Evolutionary conservation across 805 yeast genomes (phyloP).

Genomic region (Candida easanensis): DNA sequence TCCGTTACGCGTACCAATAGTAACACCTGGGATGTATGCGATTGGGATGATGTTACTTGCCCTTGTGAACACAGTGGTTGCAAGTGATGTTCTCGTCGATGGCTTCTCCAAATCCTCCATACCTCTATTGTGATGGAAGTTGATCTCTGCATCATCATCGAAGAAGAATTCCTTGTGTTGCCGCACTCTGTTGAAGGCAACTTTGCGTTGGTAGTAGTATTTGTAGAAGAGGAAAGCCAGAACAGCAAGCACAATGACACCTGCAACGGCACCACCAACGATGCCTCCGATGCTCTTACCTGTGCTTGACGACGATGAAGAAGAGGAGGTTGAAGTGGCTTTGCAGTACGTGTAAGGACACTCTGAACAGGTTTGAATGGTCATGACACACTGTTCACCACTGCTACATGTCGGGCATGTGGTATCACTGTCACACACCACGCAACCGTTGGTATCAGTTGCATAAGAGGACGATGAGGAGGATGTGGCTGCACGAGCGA

Average conservation of each 20-base stretch:
- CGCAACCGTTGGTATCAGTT: slow-evolving; percentile 36
- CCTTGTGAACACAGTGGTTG: slow-evolving; percentile 68
- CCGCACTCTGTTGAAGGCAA: slow-evolving; percentile 30
- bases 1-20: slow-evolving; percentile 41
- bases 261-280: slow-evolving; percentile 73
- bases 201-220: slow-evolving; percentile 38
- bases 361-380: slow-evolving; percentile 52
- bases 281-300: slow-evolving; percentile 49
- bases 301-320: slow-evolving; percentile 10
- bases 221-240: slow-evolving; percentile 41
- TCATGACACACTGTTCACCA: slow-evolving; percentile 52
- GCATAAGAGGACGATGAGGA: slow-evolving; percentile 3
- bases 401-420: slow-evolving; percentile 53
- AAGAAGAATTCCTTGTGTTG: slow-evolving; percentile 26
- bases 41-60: slow-evolving; percentile 89
- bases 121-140: slow-evolving; percentile 26
- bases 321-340: slow-evolving; percentile 15
- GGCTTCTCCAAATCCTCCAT: slow-evolving; percentile 30
- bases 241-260: slow-evolving; percentile 44
- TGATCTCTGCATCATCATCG: slow-evolving; percentile 29
- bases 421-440: slow-evolving; percentile 37
- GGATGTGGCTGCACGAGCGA: slow-evolving; percentile 7
- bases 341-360: slow-evolving; percentile 59
- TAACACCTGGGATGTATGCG: slow-evolving; percentile 93
- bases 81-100: slow-evolving; percentile 33